Evolutionary conservation across 2,329 filamentous ascomycete genomes (phyloP), one percentile per base, ranked within the genome.

Genomic region (Xylariaceae sp.): DNA sequence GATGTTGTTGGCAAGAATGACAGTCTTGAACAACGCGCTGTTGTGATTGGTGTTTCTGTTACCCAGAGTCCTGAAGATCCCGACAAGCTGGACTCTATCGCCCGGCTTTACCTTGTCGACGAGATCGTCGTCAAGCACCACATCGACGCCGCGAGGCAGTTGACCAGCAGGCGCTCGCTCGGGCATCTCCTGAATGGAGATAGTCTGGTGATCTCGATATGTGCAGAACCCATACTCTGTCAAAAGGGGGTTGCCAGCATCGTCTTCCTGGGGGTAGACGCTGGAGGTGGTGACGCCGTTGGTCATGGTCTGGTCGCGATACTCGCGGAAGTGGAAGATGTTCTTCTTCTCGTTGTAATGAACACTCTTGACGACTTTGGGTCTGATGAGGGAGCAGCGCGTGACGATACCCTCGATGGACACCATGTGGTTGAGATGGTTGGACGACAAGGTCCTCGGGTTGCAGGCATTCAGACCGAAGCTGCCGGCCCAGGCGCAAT

Each of bases 151-250:
- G 47, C 94, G 86, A 52, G 94, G 94, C 56, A 99, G 80, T 75
- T 97, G 94, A 46, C 94, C 94, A 51, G 94, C 92, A 47, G 94
- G 94, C 2, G 94, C 94, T 60, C 92, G 80, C 70, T 99, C 94
- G 1, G 94, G 94, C 94, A 99, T 99, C 74, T 99, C 94, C 71
- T 99, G 94, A 58, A 99, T 96, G 0, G 92, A 96, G 52, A 99
- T 90, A 14, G 89, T 96, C 69, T 99, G 94, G 66, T 99, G 94
- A 67, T 99, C 94, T 64, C 92, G 82, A 71, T 96, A 99, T 44
- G 87, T 94, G 68, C 87, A 95, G 72, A 95, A 92, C 19, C 94
- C 94, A 67, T 97, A 99, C 66, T 99, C 94, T 3, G 94, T 99
- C 51, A 90, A 82, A 17, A 99, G 78, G 3, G 92, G 87, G 65